These are phyloP conservation scores for Rasamsonia emersonii DNA, from an alignment of 2,329 filamentous ascomycete genomes.

Conservation along the genomic window DNA sequence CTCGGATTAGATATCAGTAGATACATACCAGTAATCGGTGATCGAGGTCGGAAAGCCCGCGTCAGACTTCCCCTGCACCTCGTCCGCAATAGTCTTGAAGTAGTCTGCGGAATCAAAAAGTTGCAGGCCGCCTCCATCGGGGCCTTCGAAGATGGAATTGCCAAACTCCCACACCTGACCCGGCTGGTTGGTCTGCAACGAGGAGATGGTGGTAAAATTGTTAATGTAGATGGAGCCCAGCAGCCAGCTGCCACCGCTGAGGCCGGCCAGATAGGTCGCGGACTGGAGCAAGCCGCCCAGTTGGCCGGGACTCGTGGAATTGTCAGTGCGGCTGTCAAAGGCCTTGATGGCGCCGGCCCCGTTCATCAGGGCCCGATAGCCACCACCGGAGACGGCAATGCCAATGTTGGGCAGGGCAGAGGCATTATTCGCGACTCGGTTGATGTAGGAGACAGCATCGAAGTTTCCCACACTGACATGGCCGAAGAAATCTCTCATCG, in stretches of 20 bases:
- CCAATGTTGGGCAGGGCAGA: conserved; percentile 59
- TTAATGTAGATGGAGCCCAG: conserved; percentile 69
- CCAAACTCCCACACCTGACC: conserved; percentile 54
- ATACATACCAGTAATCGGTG: conserved; percentile 68
- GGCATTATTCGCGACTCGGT: conserved; percentile 45
- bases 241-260: conserved; percentile 79
- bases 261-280: conserved; percentile 68
- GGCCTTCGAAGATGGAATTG: conserved; percentile 54
- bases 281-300: conserved; percentile 75
- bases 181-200: conserved; percentile 40
- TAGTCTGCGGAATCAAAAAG: conserved; percentile 47
- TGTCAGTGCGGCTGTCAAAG: conserved; percentile 63
- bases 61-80: conserved; percentile 53
- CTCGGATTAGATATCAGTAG: background rate
- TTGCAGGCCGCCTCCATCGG: conserved; percentile 37
- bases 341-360: conserved; percentile 72
- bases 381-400: conserved; percentile 73
- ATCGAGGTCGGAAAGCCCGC: conserved; percentile 62
- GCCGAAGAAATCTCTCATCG: conserved; percentile 65
- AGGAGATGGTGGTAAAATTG: conserved; percentile 64
- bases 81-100: conserved; percentile 50
- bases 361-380: conserved; percentile 78
- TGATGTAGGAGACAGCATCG: conserved; percentile 63
- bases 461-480: conserved; percentile 65
- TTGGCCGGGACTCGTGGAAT: conserved; percentile 54